Evolutionary conservation across 2,329 filamentous ascomycete species (phyloP).

Genomic region (Trichocomaceae sp.): DNA sequence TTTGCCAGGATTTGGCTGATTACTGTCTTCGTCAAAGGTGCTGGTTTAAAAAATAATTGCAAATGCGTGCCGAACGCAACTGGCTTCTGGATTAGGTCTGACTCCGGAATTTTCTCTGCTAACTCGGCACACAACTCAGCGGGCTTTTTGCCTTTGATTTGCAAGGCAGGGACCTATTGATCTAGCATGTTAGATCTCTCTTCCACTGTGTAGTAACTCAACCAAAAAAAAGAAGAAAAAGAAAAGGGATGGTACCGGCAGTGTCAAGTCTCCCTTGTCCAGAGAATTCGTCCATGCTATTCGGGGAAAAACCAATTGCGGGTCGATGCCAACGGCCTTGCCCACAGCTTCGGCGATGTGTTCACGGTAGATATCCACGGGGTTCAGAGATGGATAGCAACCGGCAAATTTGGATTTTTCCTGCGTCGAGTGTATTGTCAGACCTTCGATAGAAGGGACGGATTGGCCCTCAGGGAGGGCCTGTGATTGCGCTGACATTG

Average conservation of each 20-base stretch:
- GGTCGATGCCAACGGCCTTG: conserved; percentile 33
- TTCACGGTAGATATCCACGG: conserved; percentile 41
- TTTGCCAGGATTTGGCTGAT: conserved; percentile 55
- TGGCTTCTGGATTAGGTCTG: conserved; percentile 52
- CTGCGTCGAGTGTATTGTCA: conserved; percentile 35
- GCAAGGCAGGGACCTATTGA: conserved; percentile 36
- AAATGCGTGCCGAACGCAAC: conserved; percentile 53
- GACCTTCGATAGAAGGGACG: conserved; percentile 28
- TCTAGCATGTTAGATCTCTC: not conserved
- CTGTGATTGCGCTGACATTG: conserved; percentile 15
- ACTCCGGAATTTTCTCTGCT: conserved; percentile 51
- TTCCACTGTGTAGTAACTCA: not conserved
- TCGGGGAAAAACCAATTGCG: conserved; percentile 34
- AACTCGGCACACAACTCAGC: conserved; percentile 52
- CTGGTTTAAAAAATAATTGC: conserved; percentile 59
- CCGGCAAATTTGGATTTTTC: conserved; percentile 35
- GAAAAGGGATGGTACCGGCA: conserved; percentile 30
- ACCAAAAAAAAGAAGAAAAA: not conserved
- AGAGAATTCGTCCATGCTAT: conserved; percentile 41
- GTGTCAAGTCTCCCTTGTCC: conserved; percentile 42
- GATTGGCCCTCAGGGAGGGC: conserved; percentile 20
- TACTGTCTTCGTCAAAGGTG: conserved; percentile 50
- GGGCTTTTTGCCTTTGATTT: conserved; percentile 53
- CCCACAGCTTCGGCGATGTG: conserved; percentile 40
- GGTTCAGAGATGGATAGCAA: conserved; percentile 41